These are phyloP conservation scores for Ascochyta lentis DNA, from an alignment of 2,329 filamentous ascomycete genomes.

Conservation along the genomic window DNA sequence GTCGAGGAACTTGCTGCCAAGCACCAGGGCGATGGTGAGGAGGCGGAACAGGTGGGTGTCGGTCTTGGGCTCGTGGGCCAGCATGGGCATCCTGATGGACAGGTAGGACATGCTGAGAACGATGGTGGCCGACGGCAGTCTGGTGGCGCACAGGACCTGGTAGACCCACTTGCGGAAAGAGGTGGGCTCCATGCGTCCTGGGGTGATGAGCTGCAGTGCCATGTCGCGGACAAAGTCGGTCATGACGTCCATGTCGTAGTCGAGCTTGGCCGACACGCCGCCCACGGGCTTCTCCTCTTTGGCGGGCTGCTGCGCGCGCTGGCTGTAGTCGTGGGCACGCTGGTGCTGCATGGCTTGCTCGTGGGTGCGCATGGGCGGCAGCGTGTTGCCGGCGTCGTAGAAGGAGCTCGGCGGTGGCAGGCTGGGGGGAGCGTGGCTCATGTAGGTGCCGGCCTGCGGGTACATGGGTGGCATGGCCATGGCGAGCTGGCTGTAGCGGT, in stretches of 20 bases:
- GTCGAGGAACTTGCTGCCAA: slow-evolving; percentile 94
- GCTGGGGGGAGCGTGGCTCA: slow-evolving; percentile 45
- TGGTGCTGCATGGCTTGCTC: slow-evolving; percentile 48
- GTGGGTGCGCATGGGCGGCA: slow-evolving; percentile 55
- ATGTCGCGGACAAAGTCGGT: slow-evolving; percentile 93
- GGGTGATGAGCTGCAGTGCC: slow-evolving; percentile 74
- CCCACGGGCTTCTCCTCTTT: slow-evolving; percentile 75
- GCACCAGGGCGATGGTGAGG: slow-evolving; percentile 80
- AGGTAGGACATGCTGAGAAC: slow-evolving; percentile 89
- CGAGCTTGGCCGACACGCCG: slow-evolving; percentile 90
- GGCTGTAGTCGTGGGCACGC: slow-evolving; percentile 49
- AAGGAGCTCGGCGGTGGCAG: slow-evolving; percentile 48
- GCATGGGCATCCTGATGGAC: slow-evolving; percentile 79
- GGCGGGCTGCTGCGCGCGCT: slow-evolving; percentile 47
- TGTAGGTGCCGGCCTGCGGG: slow-evolving; percentile 49
- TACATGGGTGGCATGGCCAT: slow-evolving; percentile 50
- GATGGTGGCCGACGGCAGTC: slow-evolving; percentile 89
- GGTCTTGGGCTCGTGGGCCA: slow-evolving; percentile 60
- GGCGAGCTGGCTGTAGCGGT: slow-evolving; percentile 54
- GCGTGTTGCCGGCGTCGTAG: slow-evolving; percentile 55
- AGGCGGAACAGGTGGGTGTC: slow-evolving; percentile 83
- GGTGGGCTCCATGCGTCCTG: slow-evolving; percentile 67
- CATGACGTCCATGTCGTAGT: slow-evolving; percentile 97
- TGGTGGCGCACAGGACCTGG: slow-evolving; percentile 87
- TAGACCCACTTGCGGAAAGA: slow-evolving; percentile 91